Conservation (phyloP, 305 asterid species). For the Fraxinus sp. region DNA sequence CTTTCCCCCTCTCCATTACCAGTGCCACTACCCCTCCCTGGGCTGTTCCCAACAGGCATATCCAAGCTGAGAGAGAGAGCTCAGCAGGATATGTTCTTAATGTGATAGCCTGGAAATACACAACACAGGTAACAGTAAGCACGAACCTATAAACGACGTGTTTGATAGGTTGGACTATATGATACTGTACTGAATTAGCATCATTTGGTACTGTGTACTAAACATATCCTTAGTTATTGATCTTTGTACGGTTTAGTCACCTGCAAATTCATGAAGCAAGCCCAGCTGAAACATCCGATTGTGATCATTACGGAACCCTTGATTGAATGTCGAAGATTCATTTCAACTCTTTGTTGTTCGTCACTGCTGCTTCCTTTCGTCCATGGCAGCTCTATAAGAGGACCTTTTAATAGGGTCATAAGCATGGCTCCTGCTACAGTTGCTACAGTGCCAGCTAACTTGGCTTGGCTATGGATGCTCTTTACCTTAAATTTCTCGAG, state of each 20-base stretch:
- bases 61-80: conserved; percentile 58
- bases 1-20: conserved; percentile 48
- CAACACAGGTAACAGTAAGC: not conserved
- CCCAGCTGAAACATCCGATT: conserved; percentile 51
- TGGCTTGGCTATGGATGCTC: conserved; percentile 37
- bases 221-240: not conserved
- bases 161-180: not conserved
- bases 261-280: conserved; percentile 51
- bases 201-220: not conserved
- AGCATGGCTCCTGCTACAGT: conserved; percentile 43
- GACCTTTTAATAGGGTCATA: conserved; percentile 39
- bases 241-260: conserved; percentile 21
- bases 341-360: not conserved
- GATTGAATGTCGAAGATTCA: conserved; percentile 18
- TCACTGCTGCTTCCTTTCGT: not conserved
- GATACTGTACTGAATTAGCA: not conserved
- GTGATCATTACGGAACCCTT: conserved; percentile 50
- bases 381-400: conserved; percentile 23
- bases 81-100: conserved; percentile 47
- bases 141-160: not conserved
- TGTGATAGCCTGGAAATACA: conserved; percentile 41
- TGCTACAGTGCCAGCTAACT: conserved; percentile 30
- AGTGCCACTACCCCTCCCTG: conserved; percentile 44
- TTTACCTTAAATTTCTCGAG: conserved; percentile 38
- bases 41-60: conserved; percentile 53